Percentiles rank a stretch among this genome's conserved stretches.
These are phyloP conservation scores for Scutellaria baicalensis DNA, from an alignment of 257 asterid species.

Conservation along the genomic window DNA sequence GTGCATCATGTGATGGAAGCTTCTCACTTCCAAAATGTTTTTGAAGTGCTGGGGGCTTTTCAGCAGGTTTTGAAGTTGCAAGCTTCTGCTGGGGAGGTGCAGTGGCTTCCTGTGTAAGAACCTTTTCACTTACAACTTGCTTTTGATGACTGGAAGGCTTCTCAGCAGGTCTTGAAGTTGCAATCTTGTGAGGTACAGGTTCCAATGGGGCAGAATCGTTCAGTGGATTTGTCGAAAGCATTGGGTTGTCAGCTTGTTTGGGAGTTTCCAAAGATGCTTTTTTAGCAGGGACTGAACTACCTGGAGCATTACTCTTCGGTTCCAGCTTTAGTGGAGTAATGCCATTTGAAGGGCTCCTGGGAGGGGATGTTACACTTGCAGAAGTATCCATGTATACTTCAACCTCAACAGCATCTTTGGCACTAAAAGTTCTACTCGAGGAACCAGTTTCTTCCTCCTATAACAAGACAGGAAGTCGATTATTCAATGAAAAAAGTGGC, in stretches of 20 bases:
- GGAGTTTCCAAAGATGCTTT: slow-evolving; percentile 35
- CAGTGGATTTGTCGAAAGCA: slow-evolving; percentile 17
- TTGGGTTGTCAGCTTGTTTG: slow-evolving; percentile 32
- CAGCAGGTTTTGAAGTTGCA: slow-evolving; percentile 26
- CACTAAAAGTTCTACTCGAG: slow-evolving; percentile 17
- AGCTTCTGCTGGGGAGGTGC: slow-evolving; percentile 21
- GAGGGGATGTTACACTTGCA: slow-evolving; percentile 26
- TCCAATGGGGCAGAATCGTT: slow-evolving; percentile 32
- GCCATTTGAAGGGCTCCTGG: slow-evolving; percentile 47
- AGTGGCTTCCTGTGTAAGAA: slow-evolving; percentile 16
- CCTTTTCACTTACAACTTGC: slow-evolving; percentile 26
- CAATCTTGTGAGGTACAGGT: slow-evolving; percentile 24
- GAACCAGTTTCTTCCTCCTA: slow-evolving; percentile 49
- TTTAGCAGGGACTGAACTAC: slow-evolving; percentile 24
- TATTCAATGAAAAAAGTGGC: background rate
- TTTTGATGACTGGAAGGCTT: slow-evolving; percentile 24
- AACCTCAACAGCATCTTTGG: slow-evolving; percentile 25
- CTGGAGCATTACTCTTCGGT: slow-evolving; percentile 20
- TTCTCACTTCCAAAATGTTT: slow-evolving; percentile 22
- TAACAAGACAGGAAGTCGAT: background rate
- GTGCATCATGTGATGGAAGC: slow-evolving; percentile 19
- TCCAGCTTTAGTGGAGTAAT: slow-evolving; percentile 26
- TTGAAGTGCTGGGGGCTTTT: slow-evolving; percentile 24
- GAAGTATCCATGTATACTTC: slow-evolving; percentile 25
- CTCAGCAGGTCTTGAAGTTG: slow-evolving; percentile 27